Evolutionary conservation across 2,329 filamentous ascomycete species (phyloP).

Genomic region (Hypocrella siamensis): DNA sequence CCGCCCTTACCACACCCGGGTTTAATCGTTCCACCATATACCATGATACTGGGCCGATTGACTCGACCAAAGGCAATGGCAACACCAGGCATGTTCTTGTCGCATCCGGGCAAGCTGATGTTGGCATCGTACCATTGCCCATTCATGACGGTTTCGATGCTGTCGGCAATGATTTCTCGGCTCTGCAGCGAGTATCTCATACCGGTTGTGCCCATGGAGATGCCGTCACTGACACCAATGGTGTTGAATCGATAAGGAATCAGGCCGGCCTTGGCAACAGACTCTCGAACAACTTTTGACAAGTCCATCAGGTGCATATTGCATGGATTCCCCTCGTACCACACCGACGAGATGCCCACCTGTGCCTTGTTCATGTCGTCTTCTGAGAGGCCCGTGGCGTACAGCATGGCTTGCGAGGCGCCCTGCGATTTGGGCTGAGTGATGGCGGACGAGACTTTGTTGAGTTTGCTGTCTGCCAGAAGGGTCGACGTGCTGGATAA

Average conservation of each 20-base stretch:
- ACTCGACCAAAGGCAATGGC: slow-evolving; percentile 88
- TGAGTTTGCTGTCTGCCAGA: slow-evolving; percentile 45
- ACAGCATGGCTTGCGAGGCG: slow-evolving; percentile 97
- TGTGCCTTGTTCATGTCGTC: slow-evolving; percentile 91
- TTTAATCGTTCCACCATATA: slow-evolving; percentile 90
- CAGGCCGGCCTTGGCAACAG: slow-evolving; percentile 54
- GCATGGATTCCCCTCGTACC: slow-evolving; percentile 96
- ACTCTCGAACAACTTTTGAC: slow-evolving; percentile 55
- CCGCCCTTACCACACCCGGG: slow-evolving; percentile 72
- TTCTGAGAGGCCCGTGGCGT: slow-evolving; percentile 78
- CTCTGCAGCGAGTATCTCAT: slow-evolving; percentile 95
- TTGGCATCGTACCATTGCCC: slow-evolving; percentile 98
- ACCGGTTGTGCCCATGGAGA: slow-evolving; percentile 94
- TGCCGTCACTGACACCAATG: slow-evolving; percentile 91
- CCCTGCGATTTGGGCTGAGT: slow-evolving; percentile 97
- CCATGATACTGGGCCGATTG: slow-evolving; percentile 91
- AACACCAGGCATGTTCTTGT: slow-evolving; percentile 98
- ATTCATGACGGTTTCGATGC: slow-evolving; percentile 97
- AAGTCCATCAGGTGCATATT: slow-evolving; percentile 97
- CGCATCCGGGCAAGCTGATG: slow-evolving; percentile 90
- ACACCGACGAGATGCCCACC: slow-evolving; percentile 93
- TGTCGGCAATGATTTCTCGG: slow-evolving; percentile 92
- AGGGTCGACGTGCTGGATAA: slow-evolving; percentile 34
- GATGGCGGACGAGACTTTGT: slow-evolving; percentile 70
- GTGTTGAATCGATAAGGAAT: slow-evolving; percentile 98